Percentiles rank a stretch among this genome's conserved stretches.
Conservation (phyloP, 352 stramenopile genomes). For the Phytopythium mirpurense region DNA sequence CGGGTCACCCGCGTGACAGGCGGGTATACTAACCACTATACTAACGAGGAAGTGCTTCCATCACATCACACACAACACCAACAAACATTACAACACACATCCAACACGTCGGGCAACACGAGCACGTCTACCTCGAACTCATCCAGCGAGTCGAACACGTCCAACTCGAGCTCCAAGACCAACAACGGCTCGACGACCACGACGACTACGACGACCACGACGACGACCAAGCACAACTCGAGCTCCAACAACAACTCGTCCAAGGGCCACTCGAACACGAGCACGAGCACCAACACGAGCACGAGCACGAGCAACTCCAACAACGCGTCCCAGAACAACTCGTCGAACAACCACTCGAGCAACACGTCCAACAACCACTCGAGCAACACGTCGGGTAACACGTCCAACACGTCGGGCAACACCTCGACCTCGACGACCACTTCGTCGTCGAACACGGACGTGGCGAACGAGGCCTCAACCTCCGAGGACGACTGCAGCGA, state of each 20-base stretch:
- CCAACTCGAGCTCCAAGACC: too few species aligned
- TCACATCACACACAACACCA: too few species aligned
- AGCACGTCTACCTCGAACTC: too few species aligned
- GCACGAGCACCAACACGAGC: conserved; percentile 2
- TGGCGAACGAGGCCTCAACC: conserved; percentile 7
- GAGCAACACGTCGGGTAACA: conserved; percentile 8
- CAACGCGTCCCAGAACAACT: background rate
- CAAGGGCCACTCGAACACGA: conserved; percentile 2
- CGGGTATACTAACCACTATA: too few species aligned
- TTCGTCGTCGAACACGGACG: conserved; percentile 6
- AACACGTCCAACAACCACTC: conserved; percentile 1
- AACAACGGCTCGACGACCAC: too few species aligned
- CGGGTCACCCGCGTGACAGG: too few species aligned
- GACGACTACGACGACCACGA: too few species aligned
- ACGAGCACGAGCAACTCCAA: conserved; percentile 3
- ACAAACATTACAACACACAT: too few species aligned
- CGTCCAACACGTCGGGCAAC: conserved; percentile 3
- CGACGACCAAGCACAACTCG: too few species aligned
- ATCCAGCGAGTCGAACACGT: too few species aligned
- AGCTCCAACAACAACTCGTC: too few species aligned
- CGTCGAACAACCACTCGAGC: conserved; percentile 4
- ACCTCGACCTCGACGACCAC: conserved; percentile 9
- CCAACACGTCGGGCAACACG: conserved; percentile 4
- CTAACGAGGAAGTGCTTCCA: too few species aligned
- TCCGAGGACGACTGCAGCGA: conserved; percentile 10